phyloP scores from a whole-genome alignment of 805 yeast genomes.

The Metschnikowia dekortorum region DNA sequence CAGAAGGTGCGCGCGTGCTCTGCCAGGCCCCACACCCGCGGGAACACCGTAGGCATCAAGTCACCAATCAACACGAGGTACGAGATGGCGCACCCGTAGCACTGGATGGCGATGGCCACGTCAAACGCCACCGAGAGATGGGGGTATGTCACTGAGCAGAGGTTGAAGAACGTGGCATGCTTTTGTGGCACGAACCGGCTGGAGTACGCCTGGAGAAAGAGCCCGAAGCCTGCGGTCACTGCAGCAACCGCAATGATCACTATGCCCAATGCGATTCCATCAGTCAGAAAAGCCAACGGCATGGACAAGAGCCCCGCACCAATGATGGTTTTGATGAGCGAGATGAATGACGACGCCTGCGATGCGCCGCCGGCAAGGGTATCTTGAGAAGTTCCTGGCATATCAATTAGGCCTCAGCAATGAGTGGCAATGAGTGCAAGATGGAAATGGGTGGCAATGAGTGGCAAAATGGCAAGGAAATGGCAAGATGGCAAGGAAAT shows the following conservation, averaged over 20 bases:
- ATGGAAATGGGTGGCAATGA: no score
- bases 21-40: constrained; percentile 19
- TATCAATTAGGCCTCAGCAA: background rate
- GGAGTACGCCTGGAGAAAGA: constrained; percentile 56
- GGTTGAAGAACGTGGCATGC: constrained; percentile 65
- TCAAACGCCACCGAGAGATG: constrained; percentile 62
- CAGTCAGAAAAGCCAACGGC: constrained; percentile 67
- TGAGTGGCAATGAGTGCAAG: no score
- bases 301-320: constrained; percentile 82
- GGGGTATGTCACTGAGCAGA: constrained; percentile 66
- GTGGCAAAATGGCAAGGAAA: no score
- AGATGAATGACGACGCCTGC: constrained; percentile 49
- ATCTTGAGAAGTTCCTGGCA: constrained; percentile 40
- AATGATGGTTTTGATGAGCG: constrained; percentile 67
- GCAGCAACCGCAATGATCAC: constrained; percentile 58
- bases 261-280: constrained; percentile 58
- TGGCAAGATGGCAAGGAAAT: no score
- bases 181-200: constrained; percentile 54
- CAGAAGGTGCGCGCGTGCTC: constrained; percentile 47
- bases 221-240: constrained; percentile 60
- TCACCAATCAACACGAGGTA: constrained; percentile 75
- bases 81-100: constrained; percentile 72
- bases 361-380: constrained; percentile 15
- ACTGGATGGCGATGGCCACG: constrained; percentile 67
- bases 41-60: constrained; percentile 58